A percentile compares a stretch with the other conserved stretches of the same genome.
Evolutionary conservation across 495 filamentous ascomycete species (phyloP).

Genomic region (Hapsidospora chrysogenum): DNA sequence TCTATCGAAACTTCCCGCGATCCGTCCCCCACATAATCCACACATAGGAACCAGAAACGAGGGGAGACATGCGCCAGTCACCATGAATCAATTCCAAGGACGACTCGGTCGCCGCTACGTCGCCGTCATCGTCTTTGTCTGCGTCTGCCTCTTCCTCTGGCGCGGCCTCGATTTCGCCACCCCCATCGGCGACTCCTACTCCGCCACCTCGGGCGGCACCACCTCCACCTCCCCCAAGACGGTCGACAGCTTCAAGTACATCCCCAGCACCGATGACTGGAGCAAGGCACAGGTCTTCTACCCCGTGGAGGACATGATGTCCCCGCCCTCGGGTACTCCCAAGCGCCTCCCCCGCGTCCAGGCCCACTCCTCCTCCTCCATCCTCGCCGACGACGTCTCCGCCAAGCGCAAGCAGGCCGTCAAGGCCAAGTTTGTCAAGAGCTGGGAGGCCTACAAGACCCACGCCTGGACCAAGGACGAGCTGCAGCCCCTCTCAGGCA

Average conservation of each 20-base stretch:
- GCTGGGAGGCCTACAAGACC: slow-evolving; percentile 59
- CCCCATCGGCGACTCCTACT: neutral
- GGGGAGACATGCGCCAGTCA: neutral
- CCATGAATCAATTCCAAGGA: slow-evolving; percentile 1
- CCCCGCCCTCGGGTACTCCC: slow-evolving; percentile 17
- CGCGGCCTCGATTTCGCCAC: neutral
- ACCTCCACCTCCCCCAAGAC: neutral
- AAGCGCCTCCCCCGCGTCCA: slow-evolving; percentile 21
- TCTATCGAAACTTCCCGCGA: too few species aligned
- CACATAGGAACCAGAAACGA: too few species aligned
- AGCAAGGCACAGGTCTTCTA: slow-evolving; percentile 15
- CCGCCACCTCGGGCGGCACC: neutral
- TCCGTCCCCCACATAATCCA: too few species aligned
- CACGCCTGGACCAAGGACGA: slow-evolving; percentile 69
- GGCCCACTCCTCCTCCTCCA: slow-evolving; percentile 16
- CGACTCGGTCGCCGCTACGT: slow-evolving; percentile 1
- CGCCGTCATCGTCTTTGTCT: neutral
- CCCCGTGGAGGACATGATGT: slow-evolving; percentile 11
- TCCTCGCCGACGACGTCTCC: slow-evolving; percentile 15
- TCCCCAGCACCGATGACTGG: slow-evolving; percentile 23
- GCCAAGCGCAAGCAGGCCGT: slow-evolving; percentile 25
- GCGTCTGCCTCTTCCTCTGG: slow-evolving; percentile 1
- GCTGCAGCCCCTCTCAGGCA: slow-evolving; percentile 42
- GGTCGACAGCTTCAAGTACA: slow-evolving; percentile 1
- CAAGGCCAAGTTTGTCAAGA: slow-evolving; percentile 46